phyloP scores from a whole-genome alignment of 2,329 filamentous ascomycete genomes.

The Fusarium staphyleae region DNA sequence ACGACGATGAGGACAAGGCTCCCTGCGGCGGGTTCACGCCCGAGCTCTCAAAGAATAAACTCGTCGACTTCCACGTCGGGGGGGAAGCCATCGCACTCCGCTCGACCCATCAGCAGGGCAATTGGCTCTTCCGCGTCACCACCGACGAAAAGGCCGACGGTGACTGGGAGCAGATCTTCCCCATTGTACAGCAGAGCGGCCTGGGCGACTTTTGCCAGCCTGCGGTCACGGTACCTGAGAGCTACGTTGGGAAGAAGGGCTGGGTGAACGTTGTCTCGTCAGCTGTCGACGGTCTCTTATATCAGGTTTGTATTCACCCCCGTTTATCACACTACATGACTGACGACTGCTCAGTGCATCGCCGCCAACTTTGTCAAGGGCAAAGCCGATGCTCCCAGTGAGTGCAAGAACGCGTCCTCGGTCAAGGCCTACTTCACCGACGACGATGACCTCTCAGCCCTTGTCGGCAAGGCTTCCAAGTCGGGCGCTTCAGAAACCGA shows the following conservation, averaged over 20 bases:
- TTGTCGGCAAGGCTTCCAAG: slow-evolving; percentile 38
- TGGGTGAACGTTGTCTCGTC: slow-evolving; percentile 60
- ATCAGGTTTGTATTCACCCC: slow-evolving; percentile 54
- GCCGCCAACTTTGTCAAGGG: slow-evolving; percentile 63
- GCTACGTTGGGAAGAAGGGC: slow-evolving; percentile 62
- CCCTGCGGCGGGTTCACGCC: slow-evolving; percentile 64
- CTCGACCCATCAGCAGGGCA: slow-evolving; percentile 59
- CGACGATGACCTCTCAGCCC: slow-evolving; percentile 46
- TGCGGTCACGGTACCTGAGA: slow-evolving; percentile 54
- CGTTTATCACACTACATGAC: neutral
- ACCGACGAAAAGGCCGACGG: slow-evolving; percentile 54
- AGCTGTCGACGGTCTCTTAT: slow-evolving; percentile 63
- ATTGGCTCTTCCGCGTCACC: slow-evolving; percentile 66
- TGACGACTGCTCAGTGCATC: slow-evolving; percentile 53
- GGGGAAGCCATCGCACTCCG: slow-evolving; percentile 60
- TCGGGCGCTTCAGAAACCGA: slow-evolving; percentile 2
- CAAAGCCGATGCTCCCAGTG: slow-evolving; percentile 41
- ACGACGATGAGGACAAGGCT: slow-evolving; percentile 52
- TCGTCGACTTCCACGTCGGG: slow-evolving; percentile 64
- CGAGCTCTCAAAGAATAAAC: slow-evolving; percentile 54
- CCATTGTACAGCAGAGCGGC: slow-evolving; percentile 61
- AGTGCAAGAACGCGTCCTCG: slow-evolving; percentile 49
- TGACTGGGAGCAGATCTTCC: slow-evolving; percentile 63
- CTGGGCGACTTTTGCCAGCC: slow-evolving; percentile 62
- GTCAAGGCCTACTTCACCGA: slow-evolving; percentile 43